Evolutionary conservation across 1,284 basidiomycete genomes (phyloP).

Genomic region (Naganishia sp.): DNA sequence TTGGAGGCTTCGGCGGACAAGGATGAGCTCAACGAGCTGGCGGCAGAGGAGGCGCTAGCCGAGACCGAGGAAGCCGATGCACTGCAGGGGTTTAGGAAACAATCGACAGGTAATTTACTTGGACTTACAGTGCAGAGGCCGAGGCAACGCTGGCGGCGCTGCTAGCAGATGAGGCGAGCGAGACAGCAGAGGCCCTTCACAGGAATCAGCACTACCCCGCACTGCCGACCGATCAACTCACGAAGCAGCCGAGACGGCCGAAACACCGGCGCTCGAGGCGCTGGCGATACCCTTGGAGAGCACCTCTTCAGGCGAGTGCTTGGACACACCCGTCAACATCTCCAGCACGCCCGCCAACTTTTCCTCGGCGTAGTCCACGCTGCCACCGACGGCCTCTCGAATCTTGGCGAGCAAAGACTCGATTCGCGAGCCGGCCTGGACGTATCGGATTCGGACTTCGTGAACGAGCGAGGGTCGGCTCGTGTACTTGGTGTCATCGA

Average conservation of each 20-base stretch:
- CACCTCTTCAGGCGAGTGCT: constrained; percentile 52
- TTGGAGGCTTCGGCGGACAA: constrained; percentile 47
- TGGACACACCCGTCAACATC: constrained; percentile 45
- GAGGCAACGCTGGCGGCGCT: constrained; percentile 44
- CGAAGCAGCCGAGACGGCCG: constrained; percentile 22
- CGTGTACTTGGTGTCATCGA: constrained; percentile 66
- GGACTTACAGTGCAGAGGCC: constrained; percentile 34
- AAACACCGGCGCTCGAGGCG: constrained; percentile 36
- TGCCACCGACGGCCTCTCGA: constrained; percentile 63
- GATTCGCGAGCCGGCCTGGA: constrained; percentile 63
- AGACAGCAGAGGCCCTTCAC: constrained; percentile 30
- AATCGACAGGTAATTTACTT: background rate
- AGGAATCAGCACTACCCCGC: background rate
- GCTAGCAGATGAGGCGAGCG: constrained; percentile 34
- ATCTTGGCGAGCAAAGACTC: constrained; percentile 64
- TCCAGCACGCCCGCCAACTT: constrained; percentile 56
- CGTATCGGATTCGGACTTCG: constrained; percentile 70
- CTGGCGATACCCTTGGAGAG: constrained; percentile 48
- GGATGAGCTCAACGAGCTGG: constrained; percentile 44
- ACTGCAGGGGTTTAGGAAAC: constrained; percentile 42
- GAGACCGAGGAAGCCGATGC: constrained; percentile 37
- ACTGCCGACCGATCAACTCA: background rate
- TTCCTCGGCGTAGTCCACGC: constrained; percentile 69
- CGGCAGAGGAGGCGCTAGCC: constrained; percentile 42
- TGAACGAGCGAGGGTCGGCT: constrained; percentile 68